Conservation (phyloP, 2,329 filamentous ascomycete genomes). For the Ceratocystis papillata region DNA sequence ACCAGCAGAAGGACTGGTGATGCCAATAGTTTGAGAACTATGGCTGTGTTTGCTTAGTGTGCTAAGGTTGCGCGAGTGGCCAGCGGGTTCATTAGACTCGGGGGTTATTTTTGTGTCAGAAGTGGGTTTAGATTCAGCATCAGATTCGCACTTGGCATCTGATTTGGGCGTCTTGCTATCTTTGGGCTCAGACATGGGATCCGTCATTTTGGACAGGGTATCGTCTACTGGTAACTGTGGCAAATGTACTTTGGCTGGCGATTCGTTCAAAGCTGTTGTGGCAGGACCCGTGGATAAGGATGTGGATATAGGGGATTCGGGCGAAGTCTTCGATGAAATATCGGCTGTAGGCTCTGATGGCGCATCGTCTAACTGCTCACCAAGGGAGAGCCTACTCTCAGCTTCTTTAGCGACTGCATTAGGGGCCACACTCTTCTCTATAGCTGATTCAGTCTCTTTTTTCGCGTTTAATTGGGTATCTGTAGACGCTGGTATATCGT, state of each 20-base stretch:
- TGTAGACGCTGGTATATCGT: neutral
- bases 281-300: neutral
- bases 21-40: constrained; percentile 34
- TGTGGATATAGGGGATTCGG: neutral
- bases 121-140: neutral
- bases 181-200: neutral
- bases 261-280: neutral
- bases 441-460: neutral
- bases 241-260: neutral
- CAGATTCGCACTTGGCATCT: neutral
- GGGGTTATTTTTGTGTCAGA: neutral
- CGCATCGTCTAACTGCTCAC: neutral
- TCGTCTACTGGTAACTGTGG: neutral
- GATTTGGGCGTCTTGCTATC: neutral
- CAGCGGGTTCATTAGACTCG: neutral
- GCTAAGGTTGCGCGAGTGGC: constrained; percentile 23
- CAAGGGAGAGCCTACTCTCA: neutral
- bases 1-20: constrained; percentile 32
- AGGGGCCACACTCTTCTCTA: neutral
- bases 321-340: neutral
- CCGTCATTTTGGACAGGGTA: neutral
- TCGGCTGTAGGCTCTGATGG: neutral
- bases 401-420: neutral
- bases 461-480: neutral
- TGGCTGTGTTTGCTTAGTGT: constrained; percentile 23